These are phyloP conservation scores for Wallemia mellicola DNA, from an alignment of 1,284 basidiomycete species.

Conservation along the genomic window DNA sequence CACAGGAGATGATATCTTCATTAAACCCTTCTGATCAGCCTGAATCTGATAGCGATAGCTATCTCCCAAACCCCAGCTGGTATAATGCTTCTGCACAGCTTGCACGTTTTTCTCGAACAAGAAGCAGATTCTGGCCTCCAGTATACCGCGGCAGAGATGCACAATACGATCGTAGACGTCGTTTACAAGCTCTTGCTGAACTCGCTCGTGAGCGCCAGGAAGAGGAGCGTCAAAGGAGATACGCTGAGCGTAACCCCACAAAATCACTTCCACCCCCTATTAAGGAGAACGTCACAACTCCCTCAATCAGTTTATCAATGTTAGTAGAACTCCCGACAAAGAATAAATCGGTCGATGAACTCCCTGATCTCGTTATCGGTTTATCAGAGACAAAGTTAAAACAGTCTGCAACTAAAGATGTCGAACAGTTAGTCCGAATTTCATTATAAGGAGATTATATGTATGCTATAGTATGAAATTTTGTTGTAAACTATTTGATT, in stretches of 20 bases:
- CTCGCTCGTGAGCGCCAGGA: neutral
- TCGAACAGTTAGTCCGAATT: neutral
- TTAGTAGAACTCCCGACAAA: neutral
- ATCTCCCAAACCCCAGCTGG: neutral
- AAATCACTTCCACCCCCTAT: neutral
- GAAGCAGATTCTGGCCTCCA: neutral
- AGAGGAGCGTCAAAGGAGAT: neutral
- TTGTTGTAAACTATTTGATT: neutral
- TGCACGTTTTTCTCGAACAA: neutral
- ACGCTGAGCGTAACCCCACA: neutral
- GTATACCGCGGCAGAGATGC: neutral
- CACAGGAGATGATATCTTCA: neutral
- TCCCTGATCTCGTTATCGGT: neutral
- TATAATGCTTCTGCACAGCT: neutral
- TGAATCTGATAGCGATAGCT: neutral
- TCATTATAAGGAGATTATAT: neutral
- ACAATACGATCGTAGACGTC: neutral
- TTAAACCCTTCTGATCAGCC: neutral
- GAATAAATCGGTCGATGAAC: neutral
- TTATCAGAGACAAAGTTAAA: neutral
- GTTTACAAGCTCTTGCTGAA: neutral
- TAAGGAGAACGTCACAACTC: neutral
- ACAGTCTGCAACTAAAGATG: neutral
- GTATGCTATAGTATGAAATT: neutral
- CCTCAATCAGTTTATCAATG: neutral